A percentile compares a stretch with the other conserved stretches of the same genome.
These are phyloP conservation scores for Parathielavia hyrcaniae DNA, from an alignment of 495 filamentous ascomycete genomes.

Conservation along the genomic window DNA sequence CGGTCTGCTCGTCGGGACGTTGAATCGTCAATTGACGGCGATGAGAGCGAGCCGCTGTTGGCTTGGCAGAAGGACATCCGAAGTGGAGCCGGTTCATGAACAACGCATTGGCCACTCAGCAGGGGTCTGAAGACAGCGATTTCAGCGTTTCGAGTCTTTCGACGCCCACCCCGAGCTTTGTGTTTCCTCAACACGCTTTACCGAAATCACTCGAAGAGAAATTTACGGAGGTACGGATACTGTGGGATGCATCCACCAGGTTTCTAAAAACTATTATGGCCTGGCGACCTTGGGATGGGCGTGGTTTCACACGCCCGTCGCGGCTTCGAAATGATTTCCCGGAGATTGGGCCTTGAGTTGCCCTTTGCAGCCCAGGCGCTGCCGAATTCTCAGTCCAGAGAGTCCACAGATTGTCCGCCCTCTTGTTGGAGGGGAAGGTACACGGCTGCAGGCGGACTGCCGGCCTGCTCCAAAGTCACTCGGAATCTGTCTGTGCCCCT, in stretches of 20 bases:
- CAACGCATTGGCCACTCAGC: conserved; percentile 5
- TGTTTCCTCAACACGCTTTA: neutral
- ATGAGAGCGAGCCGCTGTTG: neutral
- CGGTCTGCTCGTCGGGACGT: neutral
- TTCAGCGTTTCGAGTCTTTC: neutral
- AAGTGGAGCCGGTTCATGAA: conserved; percentile 7
- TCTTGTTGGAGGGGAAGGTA: neutral
- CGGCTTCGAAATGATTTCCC: too few relatives aligned
- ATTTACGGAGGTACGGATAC: too few relatives aligned
- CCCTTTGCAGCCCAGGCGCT: neutral
- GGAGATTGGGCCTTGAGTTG: neutral
- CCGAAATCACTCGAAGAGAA: too few relatives aligned
- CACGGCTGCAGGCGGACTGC: neutral
- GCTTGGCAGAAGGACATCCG: neutral
- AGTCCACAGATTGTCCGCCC: neutral
- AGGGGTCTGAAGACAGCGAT: conserved; percentile 6
- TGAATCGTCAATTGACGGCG: neutral
- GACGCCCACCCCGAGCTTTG: neutral
- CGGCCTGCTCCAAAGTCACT: neutral
- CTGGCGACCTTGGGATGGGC: too few relatives aligned
- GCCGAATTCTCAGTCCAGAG: neutral
- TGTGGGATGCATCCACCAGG: too few relatives aligned
- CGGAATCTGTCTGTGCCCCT: neutral
- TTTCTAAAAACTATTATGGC: too few relatives aligned
- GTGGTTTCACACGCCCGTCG: too few relatives aligned